phyloP scores from a whole-genome alignment of 2,329 filamentous ascomycete genomes.

The Cordyceps sp. region DNA sequence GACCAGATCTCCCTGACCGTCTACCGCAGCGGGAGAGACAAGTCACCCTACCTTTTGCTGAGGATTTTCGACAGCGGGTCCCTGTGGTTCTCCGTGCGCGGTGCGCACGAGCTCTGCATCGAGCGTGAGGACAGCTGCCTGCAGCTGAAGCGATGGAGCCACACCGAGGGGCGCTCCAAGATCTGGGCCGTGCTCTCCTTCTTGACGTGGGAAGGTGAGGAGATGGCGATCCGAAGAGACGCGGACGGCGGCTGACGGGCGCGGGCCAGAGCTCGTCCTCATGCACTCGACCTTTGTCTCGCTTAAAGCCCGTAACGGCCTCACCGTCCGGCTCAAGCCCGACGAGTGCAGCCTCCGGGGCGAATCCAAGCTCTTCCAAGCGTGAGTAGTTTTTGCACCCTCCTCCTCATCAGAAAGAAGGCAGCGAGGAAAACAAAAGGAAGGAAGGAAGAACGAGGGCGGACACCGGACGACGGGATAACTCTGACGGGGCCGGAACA shows the following conservation, averaged over 20 bases:
- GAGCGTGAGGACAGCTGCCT: slow-evolving; percentile 30
- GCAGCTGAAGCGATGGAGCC: slow-evolving; percentile 35
- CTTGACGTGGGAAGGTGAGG: slow-evolving; percentile 40
- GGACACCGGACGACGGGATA: no score
- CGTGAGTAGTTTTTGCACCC: slow-evolving; percentile 27
- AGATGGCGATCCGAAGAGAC: neutral
- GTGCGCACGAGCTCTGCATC: slow-evolving; percentile 38
- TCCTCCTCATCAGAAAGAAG: neutral
- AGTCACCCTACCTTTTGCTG: slow-evolving; percentile 29
- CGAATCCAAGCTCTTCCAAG: slow-evolving; percentile 38
- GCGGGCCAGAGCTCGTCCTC: slow-evolving; percentile 40
- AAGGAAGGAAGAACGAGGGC: no score
- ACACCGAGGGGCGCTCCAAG: slow-evolving; percentile 22
- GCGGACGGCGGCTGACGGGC: neutral
- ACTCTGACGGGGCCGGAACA: neutral
- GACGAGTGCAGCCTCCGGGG: slow-evolving; percentile 28
- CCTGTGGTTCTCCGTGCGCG: slow-evolving; percentile 30
- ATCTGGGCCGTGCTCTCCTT: slow-evolving; percentile 40
- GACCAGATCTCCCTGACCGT: slow-evolving; percentile 36
- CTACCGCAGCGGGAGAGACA: slow-evolving; percentile 26
- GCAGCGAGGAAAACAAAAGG: no score
- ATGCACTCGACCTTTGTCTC: slow-evolving; percentile 41
- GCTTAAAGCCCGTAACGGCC: slow-evolving; percentile 32
- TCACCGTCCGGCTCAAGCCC: slow-evolving; percentile 25
- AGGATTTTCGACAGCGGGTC: slow-evolving; percentile 22